Percentiles rank a stretch among this genome's conserved stretches.
Evolutionary conservation across 805 yeast genomes (phyloP).

Genomic region (Kluyveromyces lactis): DNA sequence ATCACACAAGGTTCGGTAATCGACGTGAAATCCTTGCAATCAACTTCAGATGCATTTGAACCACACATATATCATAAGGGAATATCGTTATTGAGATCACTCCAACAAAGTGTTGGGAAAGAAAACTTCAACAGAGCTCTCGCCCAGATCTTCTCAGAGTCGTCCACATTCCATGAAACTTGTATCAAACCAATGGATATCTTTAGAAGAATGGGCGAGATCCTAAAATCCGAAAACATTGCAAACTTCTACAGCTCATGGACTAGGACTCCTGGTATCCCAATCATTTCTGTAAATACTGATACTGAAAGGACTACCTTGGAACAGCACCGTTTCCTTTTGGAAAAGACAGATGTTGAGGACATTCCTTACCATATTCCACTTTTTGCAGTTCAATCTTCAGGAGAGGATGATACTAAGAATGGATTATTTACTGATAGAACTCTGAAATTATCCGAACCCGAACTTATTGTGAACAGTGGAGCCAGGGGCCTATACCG

Average conservation of each 20-base stretch:
- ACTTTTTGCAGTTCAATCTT: constrained; percentile 25
- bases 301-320: constrained; percentile 25
- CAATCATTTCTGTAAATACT: constrained; percentile 36
- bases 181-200: constrained; percentile 27
- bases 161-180: constrained; percentile 10
- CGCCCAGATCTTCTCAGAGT: constrained; percentile 10
- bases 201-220: constrained; percentile 17
- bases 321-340: constrained; percentile 33
- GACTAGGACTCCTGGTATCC: constrained; percentile 53
- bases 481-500: constrained; percentile 36
- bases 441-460: constrained; percentile 13
- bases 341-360: constrained; percentile 33
- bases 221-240: constrained; percentile 20
- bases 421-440: constrained; percentile 25
- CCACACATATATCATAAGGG: constrained; percentile 28
- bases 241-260: constrained; percentile 38
- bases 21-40: constrained; percentile 6
- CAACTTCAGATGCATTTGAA: constrained; percentile 24
- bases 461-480: constrained; percentile 16
- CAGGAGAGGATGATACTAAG: constrained; percentile 13
- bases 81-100: constrained; percentile 22
- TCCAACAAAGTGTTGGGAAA: constrained; percentile 20
- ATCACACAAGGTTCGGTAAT: constrained; percentile 12
- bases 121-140: constrained; percentile 15
- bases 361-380: constrained; percentile 60